Conservation (phyloP, 352 stramenopile genomes). For the Globisporangium nodosum region DNA sequence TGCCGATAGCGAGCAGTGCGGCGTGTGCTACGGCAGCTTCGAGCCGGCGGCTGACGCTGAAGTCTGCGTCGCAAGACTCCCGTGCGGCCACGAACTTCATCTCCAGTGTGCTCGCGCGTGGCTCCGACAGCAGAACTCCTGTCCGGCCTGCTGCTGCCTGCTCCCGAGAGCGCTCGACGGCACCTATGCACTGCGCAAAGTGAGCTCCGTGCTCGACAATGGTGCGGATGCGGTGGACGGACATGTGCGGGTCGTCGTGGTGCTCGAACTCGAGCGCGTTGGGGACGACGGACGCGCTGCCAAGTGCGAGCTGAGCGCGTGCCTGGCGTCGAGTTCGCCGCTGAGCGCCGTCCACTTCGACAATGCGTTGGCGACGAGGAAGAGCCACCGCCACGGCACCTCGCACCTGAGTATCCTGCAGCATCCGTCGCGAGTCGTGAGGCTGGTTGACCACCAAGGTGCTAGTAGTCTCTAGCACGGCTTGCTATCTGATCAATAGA, state of each 20-base stretch:
- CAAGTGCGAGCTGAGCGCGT: conserved; percentile 1
- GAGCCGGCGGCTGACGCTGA: conserved; percentile 26
- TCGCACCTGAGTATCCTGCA: not conserved
- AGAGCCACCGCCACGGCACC: not conserved
- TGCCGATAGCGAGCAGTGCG: conserved; percentile 38
- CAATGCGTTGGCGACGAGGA: not conserved
- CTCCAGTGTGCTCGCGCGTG: conserved; percentile 67
- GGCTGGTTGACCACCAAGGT: not conserved
- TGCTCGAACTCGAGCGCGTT: not conserved
- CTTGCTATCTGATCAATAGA: too few species aligned
- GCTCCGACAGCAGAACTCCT: conserved; percentile 62
- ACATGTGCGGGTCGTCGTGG: conserved; percentile 2
- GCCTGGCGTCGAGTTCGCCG: not conserved
- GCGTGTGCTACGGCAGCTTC: conserved; percentile 84
- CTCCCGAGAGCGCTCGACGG: conserved; percentile 17
- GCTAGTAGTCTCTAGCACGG: too few species aligned
- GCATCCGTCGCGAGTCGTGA: not conserved
- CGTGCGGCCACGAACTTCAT: conserved; percentile 88
- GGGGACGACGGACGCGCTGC: not conserved
- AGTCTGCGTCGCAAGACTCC: conserved; percentile 39
- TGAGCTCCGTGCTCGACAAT: conserved; percentile 2
- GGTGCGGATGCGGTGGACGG: too few species aligned
- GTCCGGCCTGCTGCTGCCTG: conserved; percentile 76
- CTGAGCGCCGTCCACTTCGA: not conserved
- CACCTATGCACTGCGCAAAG: conserved; percentile 2